Evolutionary conservation across 2,329 filamentous ascomycete species (phyloP), one percentile per base, ranked within the genome.

Genomic region (Apiospora marii): DNA sequence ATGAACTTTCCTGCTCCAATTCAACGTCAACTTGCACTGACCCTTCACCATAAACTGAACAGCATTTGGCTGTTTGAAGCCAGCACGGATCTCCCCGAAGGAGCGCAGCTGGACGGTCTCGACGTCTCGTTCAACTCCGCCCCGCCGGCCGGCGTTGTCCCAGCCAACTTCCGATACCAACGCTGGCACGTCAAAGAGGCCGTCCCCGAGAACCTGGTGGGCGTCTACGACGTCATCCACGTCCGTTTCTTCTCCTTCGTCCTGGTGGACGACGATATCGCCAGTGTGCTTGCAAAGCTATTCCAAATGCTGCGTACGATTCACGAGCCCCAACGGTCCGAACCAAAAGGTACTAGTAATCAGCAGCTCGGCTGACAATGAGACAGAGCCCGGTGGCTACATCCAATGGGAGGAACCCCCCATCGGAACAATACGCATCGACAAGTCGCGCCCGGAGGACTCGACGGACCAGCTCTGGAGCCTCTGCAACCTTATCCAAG

Each of bases 101-200:
- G 41, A 43, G 8, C 41, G 41, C 41, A 12, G 7, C 14, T 43
- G 41, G 43, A 44, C 12, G 43, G 43, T 16, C 43, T 78, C 19
- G 76, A 79, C 27, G 74, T 79, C 64, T 78, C 77, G 7, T 73
- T 78, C 37, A 70, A 74, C 19, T 14, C 74, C 1, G 74, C 75
- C 22, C 75, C 77, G 3, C 76, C 78, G 3, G 24, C 3, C 4
- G 70, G 74, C 19, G 71, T 64, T 13, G 49, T 78, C n/a, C 75
- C 76, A 4, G 24, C 74, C 27, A 58, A 58, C 27, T 6, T 34
- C 12, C 27, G 27, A 14, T 30, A 19, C 5, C 27, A 58, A 34
- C 27, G 34, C 51, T 58, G 27, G 27, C 14, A 58, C 13, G 27
- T 22, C 24, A 58, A 30, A 19, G 27, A 58, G 27, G 27, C 14